Evolutionary conservation across 352 stramenopile species (phyloP).

Genomic region (Phytophthora constricta): DNA sequence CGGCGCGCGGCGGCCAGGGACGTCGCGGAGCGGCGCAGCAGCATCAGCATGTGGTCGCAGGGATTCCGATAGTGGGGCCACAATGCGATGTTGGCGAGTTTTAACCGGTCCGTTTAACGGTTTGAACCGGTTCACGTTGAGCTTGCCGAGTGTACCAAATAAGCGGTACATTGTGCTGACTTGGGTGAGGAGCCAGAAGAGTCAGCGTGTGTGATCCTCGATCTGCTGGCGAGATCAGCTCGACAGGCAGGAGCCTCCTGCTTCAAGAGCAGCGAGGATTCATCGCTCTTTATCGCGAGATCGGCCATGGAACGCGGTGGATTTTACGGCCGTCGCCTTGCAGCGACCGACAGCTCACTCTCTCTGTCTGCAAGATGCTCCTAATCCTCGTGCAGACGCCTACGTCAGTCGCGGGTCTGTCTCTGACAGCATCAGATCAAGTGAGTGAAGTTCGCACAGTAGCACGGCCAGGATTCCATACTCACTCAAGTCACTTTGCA

Average conservation of each 20-base stretch:
- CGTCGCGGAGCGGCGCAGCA: constrained; percentile 33
- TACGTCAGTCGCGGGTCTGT: constrained; percentile 6
- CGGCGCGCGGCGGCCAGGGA: constrained; percentile 13
- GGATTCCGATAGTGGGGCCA: too few species aligned
- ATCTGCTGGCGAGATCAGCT: background rate
- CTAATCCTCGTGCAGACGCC: background rate
- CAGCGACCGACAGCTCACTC: background rate
- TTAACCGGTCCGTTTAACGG: constrained; percentile 18
- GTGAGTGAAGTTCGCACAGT: background rate
- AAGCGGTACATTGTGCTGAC: too few species aligned
- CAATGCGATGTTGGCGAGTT: too few species aligned
- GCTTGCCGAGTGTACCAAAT: background rate
- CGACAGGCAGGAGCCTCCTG: too few species aligned
- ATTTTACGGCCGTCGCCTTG: background rate
- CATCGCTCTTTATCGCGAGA: background rate
- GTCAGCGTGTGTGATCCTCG: background rate
- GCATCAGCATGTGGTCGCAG: constrained; percentile 5
- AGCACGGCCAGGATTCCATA: background rate
- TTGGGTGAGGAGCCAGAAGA: constrained; percentile 1
- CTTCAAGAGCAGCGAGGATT: background rate
- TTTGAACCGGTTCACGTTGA: background rate
- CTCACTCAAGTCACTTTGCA: background rate
- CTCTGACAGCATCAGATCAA: background rate
- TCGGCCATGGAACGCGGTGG: background rate
- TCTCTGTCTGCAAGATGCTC: background rate